These are phyloP conservation scores for Conticribra weissflogii DNA, from an alignment of 108 stramenopile genomes.

Conservation along the genomic window DNA sequence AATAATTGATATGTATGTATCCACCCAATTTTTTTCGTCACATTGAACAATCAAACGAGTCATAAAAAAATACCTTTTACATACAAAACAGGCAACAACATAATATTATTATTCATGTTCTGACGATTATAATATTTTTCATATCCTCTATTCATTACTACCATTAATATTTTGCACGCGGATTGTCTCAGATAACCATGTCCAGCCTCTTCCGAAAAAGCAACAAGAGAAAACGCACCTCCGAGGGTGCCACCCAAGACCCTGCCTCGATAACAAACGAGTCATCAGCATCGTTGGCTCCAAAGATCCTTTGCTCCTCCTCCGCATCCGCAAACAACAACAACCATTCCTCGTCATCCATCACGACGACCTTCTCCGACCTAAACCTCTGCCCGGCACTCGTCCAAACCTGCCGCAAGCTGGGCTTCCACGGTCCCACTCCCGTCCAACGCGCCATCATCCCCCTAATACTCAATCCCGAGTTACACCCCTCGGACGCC, in stretches of 20 bases:
- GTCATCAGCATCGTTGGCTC: conserved; percentile 1
- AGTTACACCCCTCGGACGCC: no score
- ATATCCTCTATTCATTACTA: no score
- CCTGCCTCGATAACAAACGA: not conserved
- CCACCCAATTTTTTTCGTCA: no score
- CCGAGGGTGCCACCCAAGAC: not conserved
- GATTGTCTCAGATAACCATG: no score
- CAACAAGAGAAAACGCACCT: conserved; percentile 25
- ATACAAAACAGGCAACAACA: no score
- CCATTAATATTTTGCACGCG: no score
- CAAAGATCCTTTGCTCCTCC: not conserved
- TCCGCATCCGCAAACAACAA: not conserved
- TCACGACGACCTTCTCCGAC: conserved; percentile 60
- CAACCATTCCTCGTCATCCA: not conserved
- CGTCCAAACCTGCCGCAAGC: conserved; percentile 62
- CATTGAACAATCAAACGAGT: no score
- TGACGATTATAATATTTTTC: no score
- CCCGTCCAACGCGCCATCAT: conserved; percentile 75
- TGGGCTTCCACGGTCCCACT: conserved; percentile 74
- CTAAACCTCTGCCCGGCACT: conserved; percentile 68
- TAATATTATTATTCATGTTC: no score
- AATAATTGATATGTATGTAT: no score
- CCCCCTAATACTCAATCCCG: conserved; percentile 59
- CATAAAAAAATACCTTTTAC: no score
- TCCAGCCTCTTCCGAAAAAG: conserved; percentile 34